Conservation (phyloP, 2,329 filamentous ascomycete species). For the Pyrenophora seminiperda region DNA sequence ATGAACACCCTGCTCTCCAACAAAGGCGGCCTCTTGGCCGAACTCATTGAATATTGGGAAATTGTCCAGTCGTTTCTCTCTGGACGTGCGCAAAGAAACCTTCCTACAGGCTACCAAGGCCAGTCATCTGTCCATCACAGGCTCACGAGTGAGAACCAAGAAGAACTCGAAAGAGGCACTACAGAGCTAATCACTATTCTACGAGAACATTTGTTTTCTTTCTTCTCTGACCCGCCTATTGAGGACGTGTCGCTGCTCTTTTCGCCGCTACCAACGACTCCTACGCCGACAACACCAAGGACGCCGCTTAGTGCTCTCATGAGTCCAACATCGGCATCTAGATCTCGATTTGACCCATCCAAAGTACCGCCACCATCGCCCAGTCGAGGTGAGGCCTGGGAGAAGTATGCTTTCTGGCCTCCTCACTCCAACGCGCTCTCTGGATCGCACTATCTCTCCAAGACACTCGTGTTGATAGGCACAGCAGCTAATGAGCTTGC, state of each 20-base stretch:
- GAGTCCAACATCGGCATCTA: slow-evolving; percentile 67
- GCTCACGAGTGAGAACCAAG: slow-evolving; percentile 71
- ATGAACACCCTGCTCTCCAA: slow-evolving; percentile 74
- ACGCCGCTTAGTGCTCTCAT: slow-evolving; percentile 61
- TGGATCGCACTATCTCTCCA: slow-evolving; percentile 86
- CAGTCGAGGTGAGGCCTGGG: slow-evolving; percentile 80
- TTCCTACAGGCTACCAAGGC: slow-evolving; percentile 81
- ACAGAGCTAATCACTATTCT: slow-evolving; percentile 84
- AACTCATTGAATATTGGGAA: slow-evolving; percentile 93
- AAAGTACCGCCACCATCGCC: slow-evolving; percentile 78
- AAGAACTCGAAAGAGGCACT: slow-evolving; percentile 75
- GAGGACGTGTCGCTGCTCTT: slow-evolving; percentile 89
- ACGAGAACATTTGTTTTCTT: slow-evolving; percentile 75
- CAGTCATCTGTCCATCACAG: slow-evolving; percentile 82
- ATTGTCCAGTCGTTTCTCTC: slow-evolving; percentile 88
- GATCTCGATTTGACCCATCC: slow-evolving; percentile 79
- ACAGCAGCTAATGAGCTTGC: slow-evolving; percentile 86
- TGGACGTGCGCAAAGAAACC: slow-evolving; percentile 76
- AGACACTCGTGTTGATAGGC: slow-evolving; percentile 81
- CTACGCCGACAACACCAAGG: slow-evolving; percentile 64
- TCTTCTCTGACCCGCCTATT: slow-evolving; percentile 86
- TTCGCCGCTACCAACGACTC: slow-evolving; percentile 75
- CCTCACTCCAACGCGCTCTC: slow-evolving; percentile 90
- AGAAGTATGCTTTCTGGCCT: slow-evolving; percentile 95
- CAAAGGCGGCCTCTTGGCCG: slow-evolving; percentile 79